Conservation (phyloP, 2,329 filamentous ascomycete species). For the Zasmidium cellare region DNA sequence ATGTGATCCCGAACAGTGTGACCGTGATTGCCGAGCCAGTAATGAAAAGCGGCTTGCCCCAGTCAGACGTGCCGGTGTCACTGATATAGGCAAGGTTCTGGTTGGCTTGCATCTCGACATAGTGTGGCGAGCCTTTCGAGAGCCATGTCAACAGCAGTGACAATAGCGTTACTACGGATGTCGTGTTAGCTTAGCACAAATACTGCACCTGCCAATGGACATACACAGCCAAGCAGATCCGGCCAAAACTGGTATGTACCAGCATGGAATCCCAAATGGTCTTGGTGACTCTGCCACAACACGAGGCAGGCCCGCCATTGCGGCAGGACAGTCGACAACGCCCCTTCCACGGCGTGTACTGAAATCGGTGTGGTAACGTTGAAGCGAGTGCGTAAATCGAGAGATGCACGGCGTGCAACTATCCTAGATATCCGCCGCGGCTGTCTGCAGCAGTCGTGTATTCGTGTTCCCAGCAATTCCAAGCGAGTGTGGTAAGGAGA, state of each 20-base stretch:
- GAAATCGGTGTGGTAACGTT: no score
- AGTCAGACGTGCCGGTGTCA: slow-evolving; percentile 55
- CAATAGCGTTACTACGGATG: slow-evolving; percentile 59
- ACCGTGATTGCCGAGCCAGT: slow-evolving; percentile 68
- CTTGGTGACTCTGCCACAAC: not conserved
- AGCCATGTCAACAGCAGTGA: slow-evolving; percentile 70
- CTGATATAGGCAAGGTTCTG: slow-evolving; percentile 60
- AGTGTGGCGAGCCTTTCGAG: slow-evolving; percentile 55
- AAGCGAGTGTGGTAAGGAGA: not conserved
- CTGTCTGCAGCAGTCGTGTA: not conserved
- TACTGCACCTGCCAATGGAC: not conserved
- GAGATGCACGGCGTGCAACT: no score
- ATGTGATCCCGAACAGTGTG: slow-evolving; percentile 74
- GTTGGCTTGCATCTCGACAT: slow-evolving; percentile 58
- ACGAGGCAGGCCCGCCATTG: not conserved
- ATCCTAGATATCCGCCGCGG: no score
- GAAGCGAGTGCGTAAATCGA: no score
- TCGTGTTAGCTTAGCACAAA: slow-evolving; percentile 2
- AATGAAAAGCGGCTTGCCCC: slow-evolving; percentile 75
- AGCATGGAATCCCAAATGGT: slow-evolving; percentile 43
- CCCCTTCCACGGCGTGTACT: no score
- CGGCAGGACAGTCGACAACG: not conserved
- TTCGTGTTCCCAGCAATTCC: not conserved
- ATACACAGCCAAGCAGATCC: slow-evolving; percentile 58
- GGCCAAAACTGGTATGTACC: slow-evolving; percentile 68